Base-by-base conservation (phyloP, 2,329 filamentous ascomycete species). In the Rhytidhysteron rufulum region DNA sequence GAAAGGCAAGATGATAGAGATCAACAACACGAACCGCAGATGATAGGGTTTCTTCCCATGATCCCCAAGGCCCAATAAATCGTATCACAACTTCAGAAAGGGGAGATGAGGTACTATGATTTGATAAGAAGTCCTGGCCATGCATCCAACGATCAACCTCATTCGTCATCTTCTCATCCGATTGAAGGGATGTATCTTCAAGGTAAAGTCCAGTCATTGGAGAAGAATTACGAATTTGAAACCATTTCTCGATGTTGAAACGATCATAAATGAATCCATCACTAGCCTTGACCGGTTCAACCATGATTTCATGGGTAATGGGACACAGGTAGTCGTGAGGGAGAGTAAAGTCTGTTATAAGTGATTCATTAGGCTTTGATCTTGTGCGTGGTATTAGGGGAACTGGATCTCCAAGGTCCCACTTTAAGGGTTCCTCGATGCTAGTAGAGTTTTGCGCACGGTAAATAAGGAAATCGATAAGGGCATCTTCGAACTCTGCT, bases 171-270 rank as follows among this genome's bases (percentile, higher is more conserved):
- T 30, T 32, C 11, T 45, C 34, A 27, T 66, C 50, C 3, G 47
- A 44, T 3, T 38, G 36, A 9, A 64, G 32, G 13, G 45, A 41
- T 4, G 47, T 53, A 31, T 52, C 46, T 3, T 37, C 15, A 4
- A 63, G 44, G 3, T 39, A 33, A 3, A 63, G 44, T 5, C 62
- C 59, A 2, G 60, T 63, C 31, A 57, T 48, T 4, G 64, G 65
- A 1, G 62, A 66, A 4, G 48, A 51, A 7, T 49, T 46, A 16
- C 55, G 50, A 11, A 55, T 54, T 8, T 49, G 35, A 31, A 66
- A 66, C 63, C 63, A 67, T 34, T 55, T 48, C 38, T 53, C 40
- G 11, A 68, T 64, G 21, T 60, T 56, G 15, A 50, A 42, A n/a
- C 58, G 50, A 31, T 63, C 60, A 36, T 65, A 68, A 1, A 50